Percentiles rank a stretch among this genome's conserved stretches.
Conservation (phyloP, 2,329 filamentous ascomycete genomes). For the Apiospora rasikravindrae region DNA sequence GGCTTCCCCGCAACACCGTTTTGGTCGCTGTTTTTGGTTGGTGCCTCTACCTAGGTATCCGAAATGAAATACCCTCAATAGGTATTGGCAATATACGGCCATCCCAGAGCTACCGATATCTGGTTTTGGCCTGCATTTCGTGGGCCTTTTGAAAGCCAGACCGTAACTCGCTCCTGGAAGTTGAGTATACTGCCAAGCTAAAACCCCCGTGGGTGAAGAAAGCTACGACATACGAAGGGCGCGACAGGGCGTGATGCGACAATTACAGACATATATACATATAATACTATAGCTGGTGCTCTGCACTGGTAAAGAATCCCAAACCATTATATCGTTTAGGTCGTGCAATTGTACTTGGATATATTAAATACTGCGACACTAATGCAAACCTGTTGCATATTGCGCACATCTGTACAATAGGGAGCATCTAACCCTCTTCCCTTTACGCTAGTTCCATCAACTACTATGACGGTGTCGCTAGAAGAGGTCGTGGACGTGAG, state of each 20-base stretch:
- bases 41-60: no score
- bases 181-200: neutral
- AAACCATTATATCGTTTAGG: neutral
- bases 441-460: neutral
- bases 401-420: neutral
- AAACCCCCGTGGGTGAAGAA: neutral
- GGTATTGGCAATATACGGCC: neutral
- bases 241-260: neutral
- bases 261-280: neutral
- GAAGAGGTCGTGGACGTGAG: neutral
- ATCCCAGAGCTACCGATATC: neutral
- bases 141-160: neutral
- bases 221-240: neutral
- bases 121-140: neutral
- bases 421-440: neutral
- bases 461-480: neutral
- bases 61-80: no score
- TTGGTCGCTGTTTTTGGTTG: no score
- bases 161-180: no score
- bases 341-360: neutral
- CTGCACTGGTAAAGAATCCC: neutral
- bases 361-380: neutral
- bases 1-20: neutral
- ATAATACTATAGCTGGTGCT: neutral
- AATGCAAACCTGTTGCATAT: no score